Evolutionary conservation across 169 alveolate species (phyloP).

Genomic region (Eimeria maxima): DNA sequence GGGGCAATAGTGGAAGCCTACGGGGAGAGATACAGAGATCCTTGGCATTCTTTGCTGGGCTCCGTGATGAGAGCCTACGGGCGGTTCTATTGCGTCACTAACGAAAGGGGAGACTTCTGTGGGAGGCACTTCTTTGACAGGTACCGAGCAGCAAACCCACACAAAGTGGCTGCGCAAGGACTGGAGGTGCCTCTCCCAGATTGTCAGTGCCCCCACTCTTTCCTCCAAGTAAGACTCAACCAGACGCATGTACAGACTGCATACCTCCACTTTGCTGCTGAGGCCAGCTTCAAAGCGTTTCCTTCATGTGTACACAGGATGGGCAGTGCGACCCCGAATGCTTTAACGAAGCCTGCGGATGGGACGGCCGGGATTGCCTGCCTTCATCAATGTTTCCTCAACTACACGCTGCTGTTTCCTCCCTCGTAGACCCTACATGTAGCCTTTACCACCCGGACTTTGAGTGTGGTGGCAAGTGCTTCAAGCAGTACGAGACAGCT

Average conservation of each 20-base stretch:
- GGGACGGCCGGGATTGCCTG: constrained; percentile 88
- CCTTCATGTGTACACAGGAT: constrained; percentile 84
- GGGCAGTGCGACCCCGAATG: constrained; percentile 88
- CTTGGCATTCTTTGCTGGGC: constrained; percentile 85
- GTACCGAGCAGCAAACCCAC: constrained; percentile 68
- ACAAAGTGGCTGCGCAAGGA: constrained; percentile 75
- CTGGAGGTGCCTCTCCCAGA: constrained; percentile 75
- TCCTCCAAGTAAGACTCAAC: constrained; percentile 69
- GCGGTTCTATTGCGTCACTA: constrained; percentile 85
- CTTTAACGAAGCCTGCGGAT: constrained; percentile 87
- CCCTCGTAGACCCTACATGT: constrained; percentile 73
- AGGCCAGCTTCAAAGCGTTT: neutral
- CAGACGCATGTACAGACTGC: neutral
- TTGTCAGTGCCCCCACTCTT: constrained; percentile 80
- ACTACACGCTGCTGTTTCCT: constrained; percentile 75
- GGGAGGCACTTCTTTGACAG: constrained; percentile 85
- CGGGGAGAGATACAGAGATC: constrained; percentile 86
- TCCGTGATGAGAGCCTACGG: constrained; percentile 87
- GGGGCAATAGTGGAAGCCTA: constrained; percentile 85
- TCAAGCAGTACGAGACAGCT: constrained; percentile 76
- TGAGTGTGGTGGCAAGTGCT: constrained; percentile 73
- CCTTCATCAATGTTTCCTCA: constrained; percentile 86
- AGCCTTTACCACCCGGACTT: constrained; percentile 59
- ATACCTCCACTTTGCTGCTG: neutral
- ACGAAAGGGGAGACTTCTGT: constrained; percentile 85